Evolutionary conservation across 129 eudicot species (phyloP).

Genomic region (Oenanthe sinensis): DNA sequence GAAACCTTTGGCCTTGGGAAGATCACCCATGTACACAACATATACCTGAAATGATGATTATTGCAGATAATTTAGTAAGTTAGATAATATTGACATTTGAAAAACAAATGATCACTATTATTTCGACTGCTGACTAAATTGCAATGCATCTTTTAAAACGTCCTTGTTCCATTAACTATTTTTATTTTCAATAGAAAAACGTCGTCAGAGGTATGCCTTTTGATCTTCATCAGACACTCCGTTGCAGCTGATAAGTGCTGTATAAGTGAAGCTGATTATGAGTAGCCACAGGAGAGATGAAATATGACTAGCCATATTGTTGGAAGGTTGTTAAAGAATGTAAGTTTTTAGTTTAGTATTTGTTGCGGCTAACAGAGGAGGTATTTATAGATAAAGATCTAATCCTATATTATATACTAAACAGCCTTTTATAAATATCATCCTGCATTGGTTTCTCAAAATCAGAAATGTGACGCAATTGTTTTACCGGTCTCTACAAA

Average conservation of each 20-base stretch:
- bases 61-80: background rate
- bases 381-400: background rate
- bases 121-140: background rate
- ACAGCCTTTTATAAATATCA: background rate
- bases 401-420: background rate
- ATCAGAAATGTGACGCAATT: background rate
- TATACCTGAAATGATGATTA: slow-evolving; percentile 35
- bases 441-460: slow-evolving; percentile 15
- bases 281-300: slow-evolving; percentile 10
- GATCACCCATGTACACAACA: slow-evolving; percentile 77
- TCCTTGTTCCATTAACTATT: background rate
- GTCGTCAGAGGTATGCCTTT: background rate
- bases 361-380: slow-evolving; percentile 2
- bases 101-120: background rate
- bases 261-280: slow-evolving; percentile 3
- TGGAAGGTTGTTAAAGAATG: background rate
- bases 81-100: background rate
- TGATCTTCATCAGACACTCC: slow-evolving; percentile 3
- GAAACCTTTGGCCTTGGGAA: slow-evolving; percentile 37
- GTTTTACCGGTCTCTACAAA: background rate
- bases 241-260: background rate
- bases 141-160: background rate
- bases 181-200: background rate
- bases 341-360: background rate
- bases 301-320: background rate